Percentiles rank a stretch among this genome's conserved stretches.
Conservation (phyloP, 164 flowering plant genomes). For the Magnolia kwangsiensis region DNA sequence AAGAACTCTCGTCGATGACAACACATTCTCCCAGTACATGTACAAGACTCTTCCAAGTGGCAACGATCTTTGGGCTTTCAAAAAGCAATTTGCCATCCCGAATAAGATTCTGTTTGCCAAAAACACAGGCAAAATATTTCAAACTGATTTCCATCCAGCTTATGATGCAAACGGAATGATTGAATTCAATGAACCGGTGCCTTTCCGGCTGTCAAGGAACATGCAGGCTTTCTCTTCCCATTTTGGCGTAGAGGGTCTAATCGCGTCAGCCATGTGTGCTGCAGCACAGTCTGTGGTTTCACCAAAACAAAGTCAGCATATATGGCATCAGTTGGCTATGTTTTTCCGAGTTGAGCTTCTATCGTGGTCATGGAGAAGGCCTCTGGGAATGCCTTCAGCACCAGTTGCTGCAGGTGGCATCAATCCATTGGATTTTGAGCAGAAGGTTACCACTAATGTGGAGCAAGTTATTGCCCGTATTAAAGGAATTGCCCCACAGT, state of each 20-base stretch:
- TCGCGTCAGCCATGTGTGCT: slow-evolving; percentile 93
- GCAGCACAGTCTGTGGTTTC: slow-evolving; percentile 94
- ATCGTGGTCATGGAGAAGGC: slow-evolving; percentile 95
- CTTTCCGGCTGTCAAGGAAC: slow-evolving; percentile 92
- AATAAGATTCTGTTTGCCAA: slow-evolving; percentile 96
- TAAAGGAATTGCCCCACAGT: slow-evolving; percentile 45
- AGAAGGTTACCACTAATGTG: slow-evolving; percentile 78
- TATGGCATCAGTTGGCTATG: slow-evolving; percentile 97
- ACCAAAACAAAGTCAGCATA: slow-evolving; percentile 88
- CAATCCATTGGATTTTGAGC: slow-evolving; percentile 72
- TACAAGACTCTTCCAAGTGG: slow-evolving; percentile 84
- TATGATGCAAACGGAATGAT: slow-evolving; percentile 97
- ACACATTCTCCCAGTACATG: slow-evolving; percentile 94
- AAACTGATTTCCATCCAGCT: slow-evolving; percentile 98
- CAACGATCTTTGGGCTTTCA: slow-evolving; percentile 96
- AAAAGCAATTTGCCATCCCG: slow-evolving; percentile 96
- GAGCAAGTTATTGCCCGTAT: slow-evolving; percentile 72
- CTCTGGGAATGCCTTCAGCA: slow-evolving; percentile 62
- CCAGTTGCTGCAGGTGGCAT: slow-evolving; percentile 55
- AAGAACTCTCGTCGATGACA: slow-evolving; percentile 62
- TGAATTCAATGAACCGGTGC: slow-evolving; percentile 94
- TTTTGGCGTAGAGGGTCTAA: slow-evolving; percentile 95
- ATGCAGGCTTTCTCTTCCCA: slow-evolving; percentile 92
- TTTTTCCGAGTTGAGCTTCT: slow-evolving; percentile 97
- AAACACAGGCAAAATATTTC: slow-evolving; percentile 96